Evolutionary conservation across 371 early-diverging fungal genomes (phyloP).

Genomic region (Choanephora cucurbitarum): DNA sequence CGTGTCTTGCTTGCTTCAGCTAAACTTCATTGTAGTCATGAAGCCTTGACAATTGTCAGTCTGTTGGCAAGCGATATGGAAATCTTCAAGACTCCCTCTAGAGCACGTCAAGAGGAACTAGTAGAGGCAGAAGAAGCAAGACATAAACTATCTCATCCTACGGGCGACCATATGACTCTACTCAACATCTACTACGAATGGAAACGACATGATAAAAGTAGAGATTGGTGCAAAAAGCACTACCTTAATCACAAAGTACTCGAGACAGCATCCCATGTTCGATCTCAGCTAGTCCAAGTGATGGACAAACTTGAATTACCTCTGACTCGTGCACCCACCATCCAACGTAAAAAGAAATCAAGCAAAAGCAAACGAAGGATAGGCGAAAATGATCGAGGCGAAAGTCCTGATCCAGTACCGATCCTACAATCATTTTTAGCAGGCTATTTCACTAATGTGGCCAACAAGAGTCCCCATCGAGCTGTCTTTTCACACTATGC

Average conservation of each 20-base stretch:
- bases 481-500: constrained; percentile 77
- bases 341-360: constrained; percentile 17
- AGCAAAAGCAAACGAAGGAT: constrained; percentile 13
- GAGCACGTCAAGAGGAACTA: constrained; percentile 70
- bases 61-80: constrained; percentile 90
- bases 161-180: constrained; percentile 92
- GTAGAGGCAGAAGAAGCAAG: constrained; percentile 82
- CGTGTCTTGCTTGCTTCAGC: constrained; percentile 75
- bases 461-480: constrained; percentile 70
- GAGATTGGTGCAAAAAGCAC: constrained; percentile 88
- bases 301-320: constrained; percentile 82
- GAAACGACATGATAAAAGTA: constrained; percentile 76
- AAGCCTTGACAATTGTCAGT: constrained; percentile 56
- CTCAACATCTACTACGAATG: constrained; percentile 89
- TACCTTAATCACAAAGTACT: constrained; percentile 86
- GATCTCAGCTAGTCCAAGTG: constrained; percentile 86
- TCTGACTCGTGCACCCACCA: constrained; percentile 36
- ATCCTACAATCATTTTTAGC: constrained; percentile 69
- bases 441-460: constrained; percentile 76
- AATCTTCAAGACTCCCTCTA: constrained; percentile 67
- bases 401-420: constrained; percentile 49
- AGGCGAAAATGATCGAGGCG: constrained; percentile 23
- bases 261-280: constrained; percentile 83
- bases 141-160: constrained; percentile 60
- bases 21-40: constrained; percentile 47